Base-by-base conservation (phyloP, 192 early-diverging fungal genomes). In the Coemansia sp. region DNA sequence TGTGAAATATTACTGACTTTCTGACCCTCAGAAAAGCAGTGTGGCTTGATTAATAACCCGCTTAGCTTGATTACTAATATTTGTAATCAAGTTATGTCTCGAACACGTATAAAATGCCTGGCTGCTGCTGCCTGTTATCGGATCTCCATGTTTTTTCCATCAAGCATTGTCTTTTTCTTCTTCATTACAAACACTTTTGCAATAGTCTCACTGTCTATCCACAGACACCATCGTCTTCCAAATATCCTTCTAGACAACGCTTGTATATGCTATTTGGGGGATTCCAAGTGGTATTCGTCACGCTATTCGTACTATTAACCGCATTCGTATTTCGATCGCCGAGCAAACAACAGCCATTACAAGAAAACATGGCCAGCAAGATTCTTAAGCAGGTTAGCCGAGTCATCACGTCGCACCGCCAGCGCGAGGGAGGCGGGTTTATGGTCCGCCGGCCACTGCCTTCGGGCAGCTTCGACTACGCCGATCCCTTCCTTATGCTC, bases 401-500 rank as follows among this genome's bases (percentile, higher is more conserved):
- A 37, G 52, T 72, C 30, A 65, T 79, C 23, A 74, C 73, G 30
- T 72, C 81, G 0, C 76, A 72, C 29, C 65, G 70, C 47, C 81
- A 85, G 70, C 75, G 83, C 50, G 95, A 95, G 67, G 93, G 93
- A 22, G 88, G 82, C 30, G 95, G 93, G 20, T 91, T 92, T 27
- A 82, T 78, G 30, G 92, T 97, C 17, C 88, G 89, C 34, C 84
- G 95, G 6, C 81, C 83, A 7, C 87, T 97, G 29, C 90, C 89
- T 17, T 86, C 83, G 1, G 76, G 64, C 44, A 57, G 76, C 9
- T 81, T 91, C 27, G 79, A 87, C 41, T 86, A 90, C 54, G 83
- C 93, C 38, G 94, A 97, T 64, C 94, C 94, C 5, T 95, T 97
- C 80, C 78, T 95, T 33, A 88, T 95, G 87, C 84, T 95, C 31